These are phyloP conservation scores for Phylloporus arenicola DNA, from an alignment of 768 basidiomycete species.

Conservation along the genomic window DNA sequence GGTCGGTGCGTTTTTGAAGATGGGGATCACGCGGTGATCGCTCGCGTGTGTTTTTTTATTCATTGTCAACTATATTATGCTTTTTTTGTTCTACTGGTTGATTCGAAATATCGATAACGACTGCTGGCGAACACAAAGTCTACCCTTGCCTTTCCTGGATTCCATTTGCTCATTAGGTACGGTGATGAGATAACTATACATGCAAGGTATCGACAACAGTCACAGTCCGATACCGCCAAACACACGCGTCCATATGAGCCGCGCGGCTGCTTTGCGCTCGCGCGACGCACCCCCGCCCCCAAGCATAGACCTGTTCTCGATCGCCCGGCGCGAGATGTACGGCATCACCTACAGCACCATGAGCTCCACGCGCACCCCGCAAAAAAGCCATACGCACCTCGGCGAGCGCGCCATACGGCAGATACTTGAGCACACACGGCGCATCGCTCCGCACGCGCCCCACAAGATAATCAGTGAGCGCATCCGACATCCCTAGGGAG, in stretches of 20 bases:
- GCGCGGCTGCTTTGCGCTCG: constrained; percentile 28
- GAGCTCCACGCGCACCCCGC: neutral
- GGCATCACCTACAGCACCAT: constrained; percentile 64
- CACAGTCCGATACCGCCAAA: constrained; percentile 26
- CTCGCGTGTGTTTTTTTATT: neutral
- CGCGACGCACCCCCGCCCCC: constrained; percentile 59
- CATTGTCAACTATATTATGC: neutral
- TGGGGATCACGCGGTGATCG: constrained; percentile 63
- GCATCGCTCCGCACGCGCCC: constrained; percentile 41
- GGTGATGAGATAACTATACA: neutral
- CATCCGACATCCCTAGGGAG: constrained; percentile 75
- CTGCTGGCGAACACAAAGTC: too few species aligned
- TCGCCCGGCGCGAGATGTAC: constrained; percentile 80
- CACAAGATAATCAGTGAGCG: constrained; percentile 67
- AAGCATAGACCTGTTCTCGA: constrained; percentile 90
- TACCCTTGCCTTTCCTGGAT: too few species aligned
- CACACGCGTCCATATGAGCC: constrained; percentile 27
- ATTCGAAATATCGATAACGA: too few species aligned
- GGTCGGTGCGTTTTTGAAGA: constrained; percentile 82
- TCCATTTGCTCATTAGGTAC: too few species aligned
- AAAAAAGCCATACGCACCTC: constrained; percentile 40
- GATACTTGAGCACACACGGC: constrained; percentile 82
- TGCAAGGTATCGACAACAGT: neutral
- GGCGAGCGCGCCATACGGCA: constrained; percentile 68
- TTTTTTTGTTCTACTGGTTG: neutral